Conservation (phyloP, 179 eudicot genomes). For the Monotropa hypopitys region DNA sequence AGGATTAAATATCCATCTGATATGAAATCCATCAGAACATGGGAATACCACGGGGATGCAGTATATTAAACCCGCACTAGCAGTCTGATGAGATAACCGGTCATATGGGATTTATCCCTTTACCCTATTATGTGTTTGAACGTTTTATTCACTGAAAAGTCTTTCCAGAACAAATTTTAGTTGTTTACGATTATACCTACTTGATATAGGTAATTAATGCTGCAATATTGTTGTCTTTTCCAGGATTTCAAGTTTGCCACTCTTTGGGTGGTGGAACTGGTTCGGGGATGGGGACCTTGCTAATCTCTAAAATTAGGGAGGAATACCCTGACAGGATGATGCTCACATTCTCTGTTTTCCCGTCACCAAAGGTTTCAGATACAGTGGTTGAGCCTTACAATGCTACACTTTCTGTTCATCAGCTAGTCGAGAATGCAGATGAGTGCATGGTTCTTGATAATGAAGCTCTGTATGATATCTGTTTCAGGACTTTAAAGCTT, state of each 20-base stretch:
- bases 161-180: not conserved
- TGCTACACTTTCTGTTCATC: constrained; percentile 78
- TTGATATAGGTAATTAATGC: not conserved
- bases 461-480: constrained; percentile 61
- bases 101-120: not conserved
- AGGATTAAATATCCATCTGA: not conserved
- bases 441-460: constrained; percentile 71
- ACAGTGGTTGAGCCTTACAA: constrained; percentile 85
- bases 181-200: too few relatives aligned
- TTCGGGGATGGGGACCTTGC: constrained; percentile 73
- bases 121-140: not conserved
- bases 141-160: not conserved
- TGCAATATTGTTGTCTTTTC: not conserved
- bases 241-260: constrained; percentile 79
- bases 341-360: constrained; percentile 72
- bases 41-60: not conserved
- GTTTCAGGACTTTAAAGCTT: constrained; percentile 62
- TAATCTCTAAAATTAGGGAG: constrained; percentile 68
- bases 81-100: not conserved
- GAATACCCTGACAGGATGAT: constrained; percentile 83
- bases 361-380: constrained; percentile 71
- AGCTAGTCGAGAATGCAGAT: constrained; percentile 81
- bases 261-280: constrained; percentile 82
- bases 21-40: not conserved
- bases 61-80: not conserved